These are phyloP conservation scores for Eimeria zaria DNA, from an alignment of 169 alveolate species.

Conservation along the genomic window DNA sequence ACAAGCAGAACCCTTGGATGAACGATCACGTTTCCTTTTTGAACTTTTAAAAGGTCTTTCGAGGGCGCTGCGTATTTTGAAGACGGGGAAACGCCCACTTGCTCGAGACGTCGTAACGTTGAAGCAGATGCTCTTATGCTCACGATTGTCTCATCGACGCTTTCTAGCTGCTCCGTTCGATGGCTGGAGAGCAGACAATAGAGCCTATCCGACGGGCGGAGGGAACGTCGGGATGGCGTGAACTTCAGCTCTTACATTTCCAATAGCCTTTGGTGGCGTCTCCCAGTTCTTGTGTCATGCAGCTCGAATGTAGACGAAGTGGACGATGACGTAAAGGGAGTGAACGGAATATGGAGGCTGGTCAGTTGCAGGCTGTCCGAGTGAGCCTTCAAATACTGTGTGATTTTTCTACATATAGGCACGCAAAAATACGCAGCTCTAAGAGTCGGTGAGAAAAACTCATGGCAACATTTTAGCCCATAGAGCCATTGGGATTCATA, in stretches of 20 bases:
- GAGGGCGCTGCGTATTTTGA: background rate
- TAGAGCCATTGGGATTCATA: background rate
- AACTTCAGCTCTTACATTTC: background rate
- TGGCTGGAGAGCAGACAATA: background rate
- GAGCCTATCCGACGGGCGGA: background rate
- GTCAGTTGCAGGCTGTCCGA: background rate
- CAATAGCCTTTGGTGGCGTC: background rate
- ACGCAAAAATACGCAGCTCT: background rate
- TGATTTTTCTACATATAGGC: background rate
- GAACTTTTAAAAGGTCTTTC: background rate
- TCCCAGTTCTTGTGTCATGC: background rate
- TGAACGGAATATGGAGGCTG: background rate
- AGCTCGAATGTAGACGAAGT: background rate
- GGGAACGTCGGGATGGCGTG: background rate
- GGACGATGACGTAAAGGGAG: background rate
- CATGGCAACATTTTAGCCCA: background rate
- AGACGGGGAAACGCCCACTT: background rate
- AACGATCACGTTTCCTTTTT: background rate
- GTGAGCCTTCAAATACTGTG: background rate
- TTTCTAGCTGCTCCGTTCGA: background rate
- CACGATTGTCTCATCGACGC: background rate
- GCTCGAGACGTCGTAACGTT: background rate
- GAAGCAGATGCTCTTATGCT: background rate
- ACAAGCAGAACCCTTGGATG: background rate
- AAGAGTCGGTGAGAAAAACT: background rate